phyloP scores from a whole-genome alignment of 768 basidiomycete species.

The Lepiota brunneoincarnata region DNA sequence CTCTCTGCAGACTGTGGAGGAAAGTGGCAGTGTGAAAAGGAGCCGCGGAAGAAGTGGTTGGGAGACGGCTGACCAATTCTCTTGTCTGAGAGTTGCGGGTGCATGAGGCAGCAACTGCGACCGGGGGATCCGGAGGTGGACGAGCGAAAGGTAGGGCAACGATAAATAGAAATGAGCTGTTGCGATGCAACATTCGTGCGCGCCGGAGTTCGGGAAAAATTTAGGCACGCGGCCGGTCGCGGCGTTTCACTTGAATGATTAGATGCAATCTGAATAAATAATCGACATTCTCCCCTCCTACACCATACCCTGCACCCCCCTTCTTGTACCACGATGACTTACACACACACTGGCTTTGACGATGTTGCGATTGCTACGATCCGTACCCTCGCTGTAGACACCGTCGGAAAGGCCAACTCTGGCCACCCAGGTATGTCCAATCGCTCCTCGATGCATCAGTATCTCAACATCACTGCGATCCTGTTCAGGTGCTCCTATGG shows the following conservation, averaged over 20 bases:
- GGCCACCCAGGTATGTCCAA: constrained; percentile 74
- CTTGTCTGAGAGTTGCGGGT: constrained; percentile 71
- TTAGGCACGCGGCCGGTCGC: constrained; percentile 6
- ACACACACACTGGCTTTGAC: constrained; percentile 43
- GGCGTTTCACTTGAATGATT: constrained; percentile 8
- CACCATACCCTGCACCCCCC: constrained; percentile 16
- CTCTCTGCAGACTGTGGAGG: constrained; percentile 59
- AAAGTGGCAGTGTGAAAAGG: constrained; percentile 6
- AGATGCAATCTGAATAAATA: constrained; percentile 14
- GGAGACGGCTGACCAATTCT: constrained; percentile 40
- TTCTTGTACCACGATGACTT: constrained; percentile 39
- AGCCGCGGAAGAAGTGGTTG: not conserved
- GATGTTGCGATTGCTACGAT: constrained; percentile 66
- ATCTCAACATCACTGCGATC: constrained; percentile 13
- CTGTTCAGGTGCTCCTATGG: constrained; percentile 85
- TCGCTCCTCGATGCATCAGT: constrained; percentile 8
- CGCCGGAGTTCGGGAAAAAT: constrained; percentile 7
- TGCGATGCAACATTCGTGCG: not conserved
- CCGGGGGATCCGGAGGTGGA: not conserved
- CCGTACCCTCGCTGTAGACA: constrained; percentile 72
- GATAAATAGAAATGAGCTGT: not conserved
- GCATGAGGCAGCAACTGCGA: constrained; percentile 40
- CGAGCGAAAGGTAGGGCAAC: constrained; percentile 1
- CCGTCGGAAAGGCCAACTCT: constrained; percentile 87
- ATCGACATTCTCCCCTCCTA: constrained; percentile 13